Conservation (phyloP, 345 rosid genomes). For the Hibiscus tridactylites region DNA sequence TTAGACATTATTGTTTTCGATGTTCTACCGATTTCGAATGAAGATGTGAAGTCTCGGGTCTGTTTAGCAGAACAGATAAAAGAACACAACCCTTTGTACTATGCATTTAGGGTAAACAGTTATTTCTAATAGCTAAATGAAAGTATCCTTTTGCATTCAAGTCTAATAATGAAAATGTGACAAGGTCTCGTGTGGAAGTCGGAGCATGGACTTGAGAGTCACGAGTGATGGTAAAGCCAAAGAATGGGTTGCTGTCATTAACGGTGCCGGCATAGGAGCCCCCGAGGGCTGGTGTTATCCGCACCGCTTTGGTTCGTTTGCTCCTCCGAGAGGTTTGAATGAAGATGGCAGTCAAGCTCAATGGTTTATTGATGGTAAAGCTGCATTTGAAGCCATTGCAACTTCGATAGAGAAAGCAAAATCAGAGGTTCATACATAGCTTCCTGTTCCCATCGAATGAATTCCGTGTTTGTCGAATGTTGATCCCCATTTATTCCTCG, state of each 20-base stretch:
- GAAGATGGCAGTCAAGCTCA: conserved; percentile 89
- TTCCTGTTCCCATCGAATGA: background rate
- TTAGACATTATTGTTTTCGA: conserved; percentile 81
- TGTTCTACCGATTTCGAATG: conserved; percentile 24
- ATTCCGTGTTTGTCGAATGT: background rate
- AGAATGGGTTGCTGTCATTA: conserved; percentile 71
- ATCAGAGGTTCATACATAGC: conserved; percentile 53
- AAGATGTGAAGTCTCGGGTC: conserved; percentile 23
- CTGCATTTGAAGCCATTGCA: conserved; percentile 88
- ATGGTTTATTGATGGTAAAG: conserved; percentile 87
- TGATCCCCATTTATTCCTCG: background rate
- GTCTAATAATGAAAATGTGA: background rate
- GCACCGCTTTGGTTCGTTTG: conserved; percentile 71
- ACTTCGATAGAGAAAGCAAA: conserved; percentile 70
- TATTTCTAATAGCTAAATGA: background rate
- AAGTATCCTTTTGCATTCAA: background rate
- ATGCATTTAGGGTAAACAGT: conserved; percentile 46
- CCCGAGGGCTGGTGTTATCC: conserved; percentile 66
- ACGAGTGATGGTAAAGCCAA: conserved; percentile 52
- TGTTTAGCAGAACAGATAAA: conserved; percentile 54
- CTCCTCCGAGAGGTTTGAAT: conserved; percentile 72
- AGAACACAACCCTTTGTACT: conserved; percentile 61
- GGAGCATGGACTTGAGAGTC: conserved; percentile 48
- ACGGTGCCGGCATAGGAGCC: conserved; percentile 43
- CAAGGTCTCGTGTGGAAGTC: conserved; percentile 61